These are phyloP conservation scores for Neurospora sp. DNA, from an alignment of 495 filamentous ascomycete genomes.

Conservation along the genomic window DNA sequence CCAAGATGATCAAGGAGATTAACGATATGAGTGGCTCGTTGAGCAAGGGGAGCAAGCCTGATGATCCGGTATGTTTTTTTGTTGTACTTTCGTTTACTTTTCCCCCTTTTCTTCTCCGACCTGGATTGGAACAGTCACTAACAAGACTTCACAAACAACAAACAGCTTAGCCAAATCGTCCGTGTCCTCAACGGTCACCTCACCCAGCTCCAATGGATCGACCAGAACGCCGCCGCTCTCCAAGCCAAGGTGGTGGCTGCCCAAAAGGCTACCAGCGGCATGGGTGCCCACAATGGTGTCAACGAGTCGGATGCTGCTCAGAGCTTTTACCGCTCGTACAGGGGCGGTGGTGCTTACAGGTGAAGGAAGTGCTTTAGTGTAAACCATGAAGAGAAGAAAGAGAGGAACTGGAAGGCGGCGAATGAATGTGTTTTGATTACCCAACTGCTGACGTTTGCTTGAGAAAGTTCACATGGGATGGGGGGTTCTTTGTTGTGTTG, in stretches of 20 bases:
- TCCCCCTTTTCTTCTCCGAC: not conserved
- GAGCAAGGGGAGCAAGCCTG: constrained; percentile 76
- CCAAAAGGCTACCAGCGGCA: constrained; percentile 60
- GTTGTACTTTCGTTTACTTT: constrained; percentile 10
- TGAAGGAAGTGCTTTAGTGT: not conserved
- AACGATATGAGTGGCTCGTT: constrained; percentile 75
- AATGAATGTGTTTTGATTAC: not conserved
- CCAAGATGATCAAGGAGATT: constrained; percentile 95
- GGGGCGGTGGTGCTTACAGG: constrained; percentile 31
- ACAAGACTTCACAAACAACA: not conserved
- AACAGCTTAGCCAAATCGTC: constrained; percentile 83
- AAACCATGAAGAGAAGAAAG: too few relatives aligned
- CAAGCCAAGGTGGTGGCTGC: constrained; percentile 68
- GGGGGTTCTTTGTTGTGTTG: too few relatives aligned
- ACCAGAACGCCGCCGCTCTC: constrained; percentile 68
- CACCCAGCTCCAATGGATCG: constrained; percentile 79
- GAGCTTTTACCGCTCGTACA: constrained; percentile 73
- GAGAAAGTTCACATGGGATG: too few relatives aligned
- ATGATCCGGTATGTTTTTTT: constrained; percentile 68
- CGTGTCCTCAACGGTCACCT: constrained; percentile 89
- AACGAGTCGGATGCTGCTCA: constrained; percentile 57
- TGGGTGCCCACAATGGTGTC: constrained; percentile 51
- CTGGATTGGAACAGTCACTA: not conserved
- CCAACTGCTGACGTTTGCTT: not conserved
- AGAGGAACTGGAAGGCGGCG: not conserved